These are phyloP conservation scores for Akanthomyces dipterigenus DNA, from an alignment of 2,329 filamentous ascomycete species.

Conservation along the genomic window DNA sequence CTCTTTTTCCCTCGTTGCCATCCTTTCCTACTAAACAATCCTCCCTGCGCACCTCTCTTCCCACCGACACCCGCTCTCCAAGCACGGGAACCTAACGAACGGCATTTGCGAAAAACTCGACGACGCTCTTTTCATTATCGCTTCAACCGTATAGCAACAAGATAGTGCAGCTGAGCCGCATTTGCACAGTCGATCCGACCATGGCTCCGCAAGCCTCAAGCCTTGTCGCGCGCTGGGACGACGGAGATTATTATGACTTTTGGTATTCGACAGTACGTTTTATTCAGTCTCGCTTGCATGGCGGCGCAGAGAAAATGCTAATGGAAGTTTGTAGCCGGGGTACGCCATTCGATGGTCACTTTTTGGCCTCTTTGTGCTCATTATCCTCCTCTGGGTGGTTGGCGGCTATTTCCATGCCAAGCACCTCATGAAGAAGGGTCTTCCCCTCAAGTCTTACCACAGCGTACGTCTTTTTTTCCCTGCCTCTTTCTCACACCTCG, in stretches of 20 bases:
- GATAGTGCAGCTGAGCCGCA: too few species aligned
- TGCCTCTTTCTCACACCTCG: too few species aligned
- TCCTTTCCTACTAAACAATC: background rate
- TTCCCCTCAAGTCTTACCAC: slow-evolving; percentile 63
- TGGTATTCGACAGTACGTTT: slow-evolving; percentile 9
- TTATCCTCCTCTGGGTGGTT: slow-evolving; percentile 56
- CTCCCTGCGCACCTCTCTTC: too few species aligned
- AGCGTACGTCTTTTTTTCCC: slow-evolving; percentile 43
- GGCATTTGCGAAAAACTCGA: too few species aligned
- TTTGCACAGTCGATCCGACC: background rate
- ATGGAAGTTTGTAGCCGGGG: slow-evolving; percentile 40
- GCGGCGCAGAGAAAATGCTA: background rate
- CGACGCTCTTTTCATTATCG: too few species aligned
- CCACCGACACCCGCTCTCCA: too few species aligned
- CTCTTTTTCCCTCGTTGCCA: too few species aligned
- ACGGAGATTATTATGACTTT: background rate
- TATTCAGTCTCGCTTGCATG: background rate
- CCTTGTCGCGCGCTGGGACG: background rate
- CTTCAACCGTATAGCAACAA: too few species aligned
- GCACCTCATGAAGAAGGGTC: slow-evolving; percentile 56
- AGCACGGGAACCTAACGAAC: too few species aligned
- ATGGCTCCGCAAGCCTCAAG: slow-evolving; percentile 1
- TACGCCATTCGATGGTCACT: slow-evolving; percentile 65
- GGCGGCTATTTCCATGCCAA: slow-evolving; percentile 66
- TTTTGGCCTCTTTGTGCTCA: slow-evolving; percentile 52